Conservation (phyloP, 2,329 filamentous ascomycete species). For the Penicillium vulpinum region DNA sequence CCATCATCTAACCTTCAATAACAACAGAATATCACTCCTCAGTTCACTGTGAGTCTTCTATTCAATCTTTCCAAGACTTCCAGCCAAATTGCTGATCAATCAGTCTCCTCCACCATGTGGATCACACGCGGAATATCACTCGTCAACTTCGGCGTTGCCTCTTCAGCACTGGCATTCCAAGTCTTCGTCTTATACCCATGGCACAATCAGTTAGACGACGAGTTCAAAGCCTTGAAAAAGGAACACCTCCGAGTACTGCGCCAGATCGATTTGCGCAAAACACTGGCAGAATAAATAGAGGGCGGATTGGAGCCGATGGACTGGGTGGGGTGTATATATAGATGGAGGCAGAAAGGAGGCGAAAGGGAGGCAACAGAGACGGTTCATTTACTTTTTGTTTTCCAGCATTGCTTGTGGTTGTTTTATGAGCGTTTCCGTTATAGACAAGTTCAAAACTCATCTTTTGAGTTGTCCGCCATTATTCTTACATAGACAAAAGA, state of each 20-base stretch:
- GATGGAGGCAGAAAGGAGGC: too few species aligned
- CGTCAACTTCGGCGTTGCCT: slow-evolving; percentile 66
- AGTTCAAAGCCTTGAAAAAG: slow-evolving; percentile 60
- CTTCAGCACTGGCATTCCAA: slow-evolving; percentile 66
- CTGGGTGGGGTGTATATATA: neutral
- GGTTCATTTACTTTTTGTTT: neutral
- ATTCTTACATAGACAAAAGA: neutral
- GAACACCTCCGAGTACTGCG: slow-evolving; percentile 52
- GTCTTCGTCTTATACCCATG: slow-evolving; percentile 70
- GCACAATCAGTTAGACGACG: slow-evolving; percentile 65
- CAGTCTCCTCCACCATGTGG: slow-evolving; percentile 34
- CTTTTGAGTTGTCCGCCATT: neutral
- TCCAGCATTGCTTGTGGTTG: neutral
- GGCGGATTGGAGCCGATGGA: neutral
- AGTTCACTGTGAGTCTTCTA: neutral
- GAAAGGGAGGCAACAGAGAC: neutral
- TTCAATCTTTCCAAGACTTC: neutral
- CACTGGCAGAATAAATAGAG: neutral
- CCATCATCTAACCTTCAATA: neutral
- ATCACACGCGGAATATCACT: slow-evolving; percentile 57
- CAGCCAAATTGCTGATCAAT: neutral
- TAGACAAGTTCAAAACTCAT: neutral
- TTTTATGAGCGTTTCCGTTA: neutral
- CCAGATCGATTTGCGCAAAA: neutral
- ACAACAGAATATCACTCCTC: neutral